Conservation (phyloP, 2,329 filamentous ascomycete species). For the Gnomoniopsis sp. region DNA sequence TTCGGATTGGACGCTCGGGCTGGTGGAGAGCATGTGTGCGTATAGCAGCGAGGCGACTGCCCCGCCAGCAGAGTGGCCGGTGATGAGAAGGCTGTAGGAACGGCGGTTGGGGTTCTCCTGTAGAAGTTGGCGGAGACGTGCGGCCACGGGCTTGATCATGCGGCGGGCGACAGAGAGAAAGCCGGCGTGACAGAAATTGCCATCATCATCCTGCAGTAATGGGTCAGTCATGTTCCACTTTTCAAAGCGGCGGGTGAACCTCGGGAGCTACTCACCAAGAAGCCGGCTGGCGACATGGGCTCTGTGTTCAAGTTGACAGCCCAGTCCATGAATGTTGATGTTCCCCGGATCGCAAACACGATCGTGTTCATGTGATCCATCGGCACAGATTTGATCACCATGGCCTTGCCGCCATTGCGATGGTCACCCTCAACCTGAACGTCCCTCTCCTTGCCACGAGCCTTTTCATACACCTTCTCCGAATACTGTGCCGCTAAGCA, state of each 20-base stretch:
- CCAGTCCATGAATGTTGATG: slow-evolving; percentile 81
- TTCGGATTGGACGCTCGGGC: slow-evolving; percentile 56
- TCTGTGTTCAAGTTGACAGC: slow-evolving; percentile 73
- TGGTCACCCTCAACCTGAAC: slow-evolving; percentile 70
- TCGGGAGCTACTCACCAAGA: slow-evolving; percentile 47
- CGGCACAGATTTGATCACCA: slow-evolving; percentile 78
- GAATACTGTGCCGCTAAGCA: slow-evolving; percentile 78
- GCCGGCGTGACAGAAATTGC: slow-evolving; percentile 76
- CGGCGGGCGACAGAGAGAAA: slow-evolving; percentile 73
- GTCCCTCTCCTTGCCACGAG: slow-evolving; percentile 60
- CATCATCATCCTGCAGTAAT: slow-evolving; percentile 57
- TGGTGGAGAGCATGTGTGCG: slow-evolving; percentile 70
- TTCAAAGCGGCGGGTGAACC: not conserved
- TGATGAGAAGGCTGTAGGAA: slow-evolving; percentile 71
- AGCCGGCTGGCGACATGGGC: slow-evolving; percentile 62
- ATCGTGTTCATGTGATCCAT: slow-evolving; percentile 76
- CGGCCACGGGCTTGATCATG: slow-evolving; percentile 72
- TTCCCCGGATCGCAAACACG: slow-evolving; percentile 80
- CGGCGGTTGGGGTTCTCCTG: slow-evolving; percentile 67
- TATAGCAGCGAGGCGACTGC: slow-evolving; percentile 79
- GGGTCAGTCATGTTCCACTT: slow-evolving; percentile 2
- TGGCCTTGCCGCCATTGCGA: slow-evolving; percentile 74
- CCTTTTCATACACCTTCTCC: slow-evolving; percentile 67
- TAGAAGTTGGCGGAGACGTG: slow-evolving; percentile 65
- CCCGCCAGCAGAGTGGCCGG: slow-evolving; percentile 82